Base-by-base conservation (phyloP, 1,139 yeast species). In the Kodamaea derodonti region DNA sequence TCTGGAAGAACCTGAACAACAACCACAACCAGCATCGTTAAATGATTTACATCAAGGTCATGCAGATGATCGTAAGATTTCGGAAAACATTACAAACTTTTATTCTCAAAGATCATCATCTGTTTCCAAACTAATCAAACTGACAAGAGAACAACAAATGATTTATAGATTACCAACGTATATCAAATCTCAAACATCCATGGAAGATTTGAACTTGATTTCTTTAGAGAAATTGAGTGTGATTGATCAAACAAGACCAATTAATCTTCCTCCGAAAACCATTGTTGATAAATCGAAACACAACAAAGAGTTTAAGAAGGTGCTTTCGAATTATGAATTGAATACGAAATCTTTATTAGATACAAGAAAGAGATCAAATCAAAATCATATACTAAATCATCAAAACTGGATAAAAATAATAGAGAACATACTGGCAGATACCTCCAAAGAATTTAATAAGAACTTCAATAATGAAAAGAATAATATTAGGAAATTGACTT, bases 201-300 rank as follows among this genome's bases (percentile, higher is more conserved):
- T 63, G 30, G 74, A 69, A 30, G 74, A 68, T 37, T 47, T 69
- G 34, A 56, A 57, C 28, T 52, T 68, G 26, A 56, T 69, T 4
- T 66, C 72, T n/a, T 62, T 61, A 1, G 75, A 69, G 41, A 69
- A 69, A 35, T 52, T 69, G 32, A 58, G 51, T 31, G 48, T 51
- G 11, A 46, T 69, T 15, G 74, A 69, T 46, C 74, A 67, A 46
- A 58, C 72, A 3, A 56, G 75, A 36, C 75, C 75, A 14, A 68
- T 68, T 25, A 62, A 69, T 42, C 51, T 69, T 26, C 75, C 75
- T 14, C 75, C 75, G 0, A 69, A 69, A 41, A 47, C 55, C 12
- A 40, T 42, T 3, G 39, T 40, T 20, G 75, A 69, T 41, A 65
- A 58, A 31, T 44, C 56, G 11, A 66, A 61, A 41, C 75, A 69